Evolutionary conservation across 2,329 filamentous ascomycete genomes (phyloP), one percentile per base, ranked within the genome.

Genomic region (Ophiocordyceps camponoti-leonardi): DNA sequence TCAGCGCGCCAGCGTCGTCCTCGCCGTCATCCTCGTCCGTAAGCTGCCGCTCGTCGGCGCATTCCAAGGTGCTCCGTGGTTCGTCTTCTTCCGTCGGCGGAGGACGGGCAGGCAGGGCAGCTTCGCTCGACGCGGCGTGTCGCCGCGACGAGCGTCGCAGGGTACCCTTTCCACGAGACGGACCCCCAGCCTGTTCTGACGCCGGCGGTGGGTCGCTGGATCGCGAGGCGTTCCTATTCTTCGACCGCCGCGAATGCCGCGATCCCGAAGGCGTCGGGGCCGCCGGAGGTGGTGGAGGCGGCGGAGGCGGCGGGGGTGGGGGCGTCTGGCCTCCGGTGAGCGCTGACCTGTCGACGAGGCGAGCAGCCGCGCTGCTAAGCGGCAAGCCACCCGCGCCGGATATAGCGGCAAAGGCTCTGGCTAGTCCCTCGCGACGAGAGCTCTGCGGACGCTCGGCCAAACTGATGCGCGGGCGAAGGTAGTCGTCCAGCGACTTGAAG

Each of bases 401-500:
- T 62, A 90, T 83, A 49, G 85, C 77, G 52, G 87, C 79, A 56
- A 94, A 66, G 48, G 82, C 75, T 63, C 79, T 69, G 2, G 78
- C 74, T 26, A 87, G 65, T 1, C 80, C 77, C 45, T 77, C 73
- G 68, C 81, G 58, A 65, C 81, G 73, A 28, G 73, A 69, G 11
- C 67, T 69, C 41, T 80, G 73, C 13, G 61, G 58, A 18, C 85
- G 77, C 50, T 94, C 87, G 3, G 83, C 79, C 14, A 92, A 61
- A 54, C 73, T 86, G 48, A 98, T 94, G 49, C 90, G 77, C 8
- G 92, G 92, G 35, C 92, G 81, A 41, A 98, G 71, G 60, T 96
- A 98, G 59, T 98, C 92, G 58, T 96, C 92, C 22, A 98, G 67
- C 0, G 90, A 85, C 61, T 95, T 96, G 68, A 98, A 96, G 0